Percentiles rank a stretch among this genome's conserved stretches.
phyloP scores from a whole-genome alignment of 2,329 filamentous ascomycete species.

The Cadophora luteo-olivacea region DNA sequence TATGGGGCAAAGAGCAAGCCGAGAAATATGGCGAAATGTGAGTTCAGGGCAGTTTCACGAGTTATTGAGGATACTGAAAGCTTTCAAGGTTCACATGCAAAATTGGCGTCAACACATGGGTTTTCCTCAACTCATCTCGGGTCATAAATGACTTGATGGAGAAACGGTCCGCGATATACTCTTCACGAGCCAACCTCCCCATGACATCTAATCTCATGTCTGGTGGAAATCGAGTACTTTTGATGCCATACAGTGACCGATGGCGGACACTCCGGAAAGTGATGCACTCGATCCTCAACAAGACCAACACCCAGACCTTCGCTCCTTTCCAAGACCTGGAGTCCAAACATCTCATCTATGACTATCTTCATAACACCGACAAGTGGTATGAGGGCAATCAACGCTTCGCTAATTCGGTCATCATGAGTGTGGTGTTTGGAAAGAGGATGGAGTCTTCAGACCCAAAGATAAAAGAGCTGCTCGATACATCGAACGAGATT shows the following conservation, averaged over 20 bases:
- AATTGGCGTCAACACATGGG: slow-evolving; percentile 48
- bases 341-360: slow-evolving; percentile 40
- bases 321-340: slow-evolving; percentile 45
- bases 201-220: slow-evolving; percentile 42
- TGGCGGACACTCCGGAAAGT: slow-evolving; percentile 44
- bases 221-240: slow-evolving; percentile 41
- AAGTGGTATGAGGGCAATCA: slow-evolving; percentile 40
- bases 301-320: slow-evolving; percentile 38
- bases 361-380: slow-evolving; percentile 40
- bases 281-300: slow-evolving; percentile 45
- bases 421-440: slow-evolving; percentile 46
- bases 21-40: slow-evolving; percentile 39
- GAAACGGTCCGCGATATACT: slow-evolving; percentile 36
- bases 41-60: neutral
- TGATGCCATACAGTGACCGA: slow-evolving; percentile 42
- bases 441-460: slow-evolving; percentile 35
- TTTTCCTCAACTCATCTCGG: slow-evolving; percentile 51
- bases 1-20: slow-evolving; percentile 30
- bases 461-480: slow-evolving; percentile 31
- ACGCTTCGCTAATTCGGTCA: slow-evolving; percentile 43
- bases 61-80: neutral
- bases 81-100: slow-evolving; percentile 34
- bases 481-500: slow-evolving; percentile 38
- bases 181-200: slow-evolving; percentile 32
- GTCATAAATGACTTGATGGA: slow-evolving; percentile 46